Percentiles rank a stretch among this genome's conserved stretches.
phyloP scores from a whole-genome alignment of 2,329 filamentous ascomycete species.

The Epichloe glyceriae region DNA sequence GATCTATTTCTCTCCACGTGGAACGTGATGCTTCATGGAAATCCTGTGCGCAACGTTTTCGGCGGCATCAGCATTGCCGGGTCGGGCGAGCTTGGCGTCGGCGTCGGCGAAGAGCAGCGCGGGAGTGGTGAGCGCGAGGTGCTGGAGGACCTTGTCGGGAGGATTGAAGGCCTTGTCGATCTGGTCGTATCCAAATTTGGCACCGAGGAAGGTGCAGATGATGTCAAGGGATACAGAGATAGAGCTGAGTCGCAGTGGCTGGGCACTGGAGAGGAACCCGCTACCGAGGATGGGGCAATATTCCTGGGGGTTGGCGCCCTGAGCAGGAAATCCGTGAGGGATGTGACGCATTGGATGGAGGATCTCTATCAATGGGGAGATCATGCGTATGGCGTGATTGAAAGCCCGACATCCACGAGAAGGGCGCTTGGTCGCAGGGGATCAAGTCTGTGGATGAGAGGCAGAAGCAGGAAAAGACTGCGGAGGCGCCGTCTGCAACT shows the following conservation, averaged over 20 bases:
- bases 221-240: slow-evolving; percentile 9
- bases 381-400: slow-evolving; percentile 70
- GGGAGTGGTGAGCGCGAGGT: slow-evolving; percentile 91
- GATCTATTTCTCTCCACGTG: slow-evolving; percentile 55
- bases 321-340: slow-evolving; percentile 55
- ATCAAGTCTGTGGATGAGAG: slow-evolving; percentile 6
- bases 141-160: slow-evolving; percentile 69
- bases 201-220: slow-evolving; percentile 20
- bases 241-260: slow-evolving; percentile 45
- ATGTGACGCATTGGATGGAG: slow-evolving; percentile 76
- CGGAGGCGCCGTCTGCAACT: neutral
- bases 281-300: slow-evolving; percentile 67
- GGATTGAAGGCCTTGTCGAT: slow-evolving; percentile 77
- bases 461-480: neutral
- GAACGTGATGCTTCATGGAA: slow-evolving; percentile 84
- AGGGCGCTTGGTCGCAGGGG: slow-evolving; percentile 29
- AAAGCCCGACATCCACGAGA: slow-evolving; percentile 59
- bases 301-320: slow-evolving; percentile 72
- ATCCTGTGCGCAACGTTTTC: slow-evolving; percentile 68
- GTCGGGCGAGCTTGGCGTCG: slow-evolving; percentile 82
- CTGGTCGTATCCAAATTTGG: slow-evolving; percentile 81
- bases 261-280: slow-evolving; percentile 54
- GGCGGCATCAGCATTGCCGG: slow-evolving; percentile 78
- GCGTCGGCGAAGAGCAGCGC: slow-evolving; percentile 89
- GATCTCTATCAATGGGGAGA: slow-evolving; percentile 75